Evolutionary conservation across 371 early-diverging fungal species (phyloP), one percentile per base, ranked within the genome.

Genomic region (Dichotomocladium elegans): DNA sequence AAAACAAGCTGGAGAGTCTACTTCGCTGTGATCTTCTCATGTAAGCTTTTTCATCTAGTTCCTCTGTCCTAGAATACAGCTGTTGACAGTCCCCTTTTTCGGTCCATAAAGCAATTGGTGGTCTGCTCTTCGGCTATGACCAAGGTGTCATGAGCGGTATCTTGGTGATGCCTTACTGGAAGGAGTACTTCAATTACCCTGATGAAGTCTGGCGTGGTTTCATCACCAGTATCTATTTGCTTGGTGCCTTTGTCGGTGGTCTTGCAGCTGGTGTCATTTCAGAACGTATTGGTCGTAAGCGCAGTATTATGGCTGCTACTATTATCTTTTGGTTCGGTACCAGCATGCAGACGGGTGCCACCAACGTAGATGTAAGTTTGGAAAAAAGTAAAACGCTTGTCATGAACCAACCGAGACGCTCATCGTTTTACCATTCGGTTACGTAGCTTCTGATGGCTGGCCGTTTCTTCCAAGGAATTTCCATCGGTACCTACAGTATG

Each of bases 101-200:
- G 11, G 5, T 10, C 17, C 28, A 35, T 11, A 33, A 26, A 56
- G 66, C 66, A n/a, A 41, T 66, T 27, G 66, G 66, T 19, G 66
- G 66, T 6, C 55, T 64, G 27, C 49, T 75, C 25, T 75, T 66
- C 50, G 76, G 76, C 37, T 75, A 65, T 60, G 76, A 75, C 41
- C 67, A 70, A 40, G 70, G 70, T 27, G 58, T 55, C 17, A 53
- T 66, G 27, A 44, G 55, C 19, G 64, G 61, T 21, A 63, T 66
- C 31, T 34, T 70, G n/a, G 55, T 57, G 5, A 66, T 66, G 61
- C 68, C 68, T n/a, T 60, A 70, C 1, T 76, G 72, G 49, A 49
- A 53, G 3, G 15, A 48, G 2, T 69, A 60, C 35, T 72, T 76
- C 46, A 67, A 63, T 31, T 47, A 68, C 42, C 50, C 68, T 2